These are phyloP conservation scores for Eucalyptus erythrocorys DNA, from an alignment of 345 rosid species.

Conservation along the genomic window DNA sequence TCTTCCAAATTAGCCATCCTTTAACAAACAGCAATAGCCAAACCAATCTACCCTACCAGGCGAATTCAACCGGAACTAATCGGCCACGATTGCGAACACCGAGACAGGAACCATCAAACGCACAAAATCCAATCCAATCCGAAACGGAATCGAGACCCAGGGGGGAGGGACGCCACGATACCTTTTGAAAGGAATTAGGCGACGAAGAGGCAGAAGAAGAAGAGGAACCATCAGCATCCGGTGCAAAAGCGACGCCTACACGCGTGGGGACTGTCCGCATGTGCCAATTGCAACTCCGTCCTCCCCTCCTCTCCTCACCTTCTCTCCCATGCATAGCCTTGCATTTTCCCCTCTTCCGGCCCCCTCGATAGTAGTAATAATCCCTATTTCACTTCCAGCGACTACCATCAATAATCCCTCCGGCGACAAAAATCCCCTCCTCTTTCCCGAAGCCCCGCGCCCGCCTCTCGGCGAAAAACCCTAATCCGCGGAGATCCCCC, in stretches of 20 bases:
- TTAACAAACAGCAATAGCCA: background rate
- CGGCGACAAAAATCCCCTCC: conserved; percentile 1
- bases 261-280: conserved; percentile 51
- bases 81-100: background rate
- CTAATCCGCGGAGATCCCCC: background rate
- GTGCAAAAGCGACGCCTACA: conserved; percentile 15
- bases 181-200: conserved; percentile 50
- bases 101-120: background rate
- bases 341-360: conserved; percentile 35
- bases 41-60: background rate
- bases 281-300: conserved; percentile 22
- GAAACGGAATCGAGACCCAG: background rate
- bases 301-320: conserved; percentile 26
- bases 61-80: background rate
- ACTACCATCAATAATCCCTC: conserved; percentile 30
- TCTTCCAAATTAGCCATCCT: background rate
- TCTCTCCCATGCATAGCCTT: conserved; percentile 25
- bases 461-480: background rate
- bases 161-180: background rate
- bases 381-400: conserved; percentile 2
- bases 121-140: background rate
- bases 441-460: background rate
- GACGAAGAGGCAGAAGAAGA: conserved; percentile 27
- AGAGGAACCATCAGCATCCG: conserved; percentile 27
- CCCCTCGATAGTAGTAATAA: background rate